Evolutionary conservation across 2,329 filamentous ascomycete genomes (phyloP), one percentile per base, ranked within the genome.

Genomic region (Dothistroma pini): DNA sequence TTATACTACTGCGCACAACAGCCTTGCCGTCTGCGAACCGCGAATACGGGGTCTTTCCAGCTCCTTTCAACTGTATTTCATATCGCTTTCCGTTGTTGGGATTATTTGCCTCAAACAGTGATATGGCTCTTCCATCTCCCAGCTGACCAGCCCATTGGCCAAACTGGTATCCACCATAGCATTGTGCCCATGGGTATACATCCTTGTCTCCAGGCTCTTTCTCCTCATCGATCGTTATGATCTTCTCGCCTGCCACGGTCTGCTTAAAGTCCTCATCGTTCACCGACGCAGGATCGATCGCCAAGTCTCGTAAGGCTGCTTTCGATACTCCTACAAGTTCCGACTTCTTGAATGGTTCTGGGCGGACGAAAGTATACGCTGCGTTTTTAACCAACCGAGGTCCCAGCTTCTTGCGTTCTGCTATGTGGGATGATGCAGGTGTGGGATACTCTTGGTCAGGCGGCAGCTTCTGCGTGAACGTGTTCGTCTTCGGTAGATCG

Each of bases 141-240:
- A 99, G 85, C 75, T 99, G 95, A 6, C 95, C 93, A 3, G 95
- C 95, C 93, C 93, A 99, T 67, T 89, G 86, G 6, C 95, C 95
- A 61, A 78, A 77, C 54, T 77, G 76, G 69, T 82, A 80, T 59
- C 93, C 93, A 60, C 95, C 95, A 75, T 99, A 99, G 78, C 95
- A 97, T 77, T 99, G 95, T 34, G 95, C 93, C 95, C 95, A 99
- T 0, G 95, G 93, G 74, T 99, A 99, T 49, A 95, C 86, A 21
- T 89, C 89, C 60, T 86, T 79, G 62, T 87, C 83, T 63, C 89
- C 83, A 83, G 71, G 68, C 22, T 72, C 70, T 51, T 70, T 69
- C 32, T 74, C 68, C 5, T 86, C 83, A 61, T 89, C 84, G 85
- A 89, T 90, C 54, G 92, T 93, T 59, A 89, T 85, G 14, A 97